These are phyloP conservation scores for Jatropha multifida DNA, from an alignment of 441 rosid species.

Conservation along the genomic window DNA sequence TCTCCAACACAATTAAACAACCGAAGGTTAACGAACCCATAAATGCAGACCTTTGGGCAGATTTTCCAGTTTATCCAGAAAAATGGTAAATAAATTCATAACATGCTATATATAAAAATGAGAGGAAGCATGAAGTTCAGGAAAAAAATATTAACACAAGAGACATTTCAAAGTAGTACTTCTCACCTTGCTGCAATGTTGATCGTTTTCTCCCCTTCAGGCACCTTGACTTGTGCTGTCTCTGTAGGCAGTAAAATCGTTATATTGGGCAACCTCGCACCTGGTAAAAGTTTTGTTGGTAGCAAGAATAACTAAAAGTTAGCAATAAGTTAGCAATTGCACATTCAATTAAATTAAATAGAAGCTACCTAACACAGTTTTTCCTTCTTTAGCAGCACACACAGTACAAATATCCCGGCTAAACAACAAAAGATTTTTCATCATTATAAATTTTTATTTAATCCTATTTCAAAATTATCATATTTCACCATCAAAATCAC, in stretches of 20 bases:
- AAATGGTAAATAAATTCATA: not conserved
- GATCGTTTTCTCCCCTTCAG: constrained; percentile 56
- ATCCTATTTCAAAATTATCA: not conserved
- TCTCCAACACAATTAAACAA: not conserved
- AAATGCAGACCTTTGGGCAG: not conserved
- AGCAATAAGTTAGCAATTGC: constrained; percentile 15
- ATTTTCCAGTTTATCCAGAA: not conserved
- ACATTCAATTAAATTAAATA: not conserved
- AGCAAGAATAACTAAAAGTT: constrained; percentile 11
- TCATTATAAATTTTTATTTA: not conserved
- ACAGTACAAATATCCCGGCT: not conserved
- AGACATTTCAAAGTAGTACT: not conserved
- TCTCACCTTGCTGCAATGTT: constrained; percentile 69
- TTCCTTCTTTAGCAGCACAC: not conserved
- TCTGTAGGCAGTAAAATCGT: constrained; percentile 58
- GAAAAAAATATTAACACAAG: not conserved
- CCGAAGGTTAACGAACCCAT: not conserved
- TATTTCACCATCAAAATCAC: not conserved
- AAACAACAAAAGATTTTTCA: not conserved
- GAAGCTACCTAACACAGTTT: not conserved
- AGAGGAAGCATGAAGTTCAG: not conserved
- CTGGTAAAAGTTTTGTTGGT: constrained; percentile 35
- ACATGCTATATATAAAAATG: not conserved
- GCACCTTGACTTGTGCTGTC: constrained; percentile 40
- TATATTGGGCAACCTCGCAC: constrained; percentile 68